Percentiles rank a stretch among this genome's conserved stretches.
Evolutionary conservation across 2,329 filamentous ascomycete genomes (phyloP).

Genomic region (Tympanopsis confertula): DNA sequence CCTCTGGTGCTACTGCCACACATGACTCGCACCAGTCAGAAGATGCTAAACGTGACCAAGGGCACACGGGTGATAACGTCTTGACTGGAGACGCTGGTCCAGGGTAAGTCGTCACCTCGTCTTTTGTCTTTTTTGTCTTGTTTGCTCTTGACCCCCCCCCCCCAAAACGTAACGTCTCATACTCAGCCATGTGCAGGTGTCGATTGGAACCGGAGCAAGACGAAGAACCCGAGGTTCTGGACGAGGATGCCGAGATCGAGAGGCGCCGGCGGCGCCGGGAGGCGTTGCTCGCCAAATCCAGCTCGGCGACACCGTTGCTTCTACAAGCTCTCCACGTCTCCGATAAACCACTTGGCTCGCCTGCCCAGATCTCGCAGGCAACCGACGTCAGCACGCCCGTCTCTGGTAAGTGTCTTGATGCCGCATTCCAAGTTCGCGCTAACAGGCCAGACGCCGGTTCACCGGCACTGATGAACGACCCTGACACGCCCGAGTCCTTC

Average conservation of each 20-base stretch:
- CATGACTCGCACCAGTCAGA: slow-evolving; percentile 35
- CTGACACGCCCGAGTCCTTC: slow-evolving; percentile 1
- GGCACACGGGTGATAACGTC: slow-evolving; percentile 35
- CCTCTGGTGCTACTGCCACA: slow-evolving; percentile 45
- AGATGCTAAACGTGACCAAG: slow-evolving; percentile 59
- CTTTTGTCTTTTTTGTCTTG: neutral
- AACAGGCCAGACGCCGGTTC: slow-evolving; percentile 10
- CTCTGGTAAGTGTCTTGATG: slow-evolving; percentile 26
- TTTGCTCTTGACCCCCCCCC: slow-evolving; percentile 3
- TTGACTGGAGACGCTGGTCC: slow-evolving; percentile 19
- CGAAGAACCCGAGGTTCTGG: slow-evolving; percentile 46
- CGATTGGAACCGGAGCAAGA: slow-evolving; percentile 26
- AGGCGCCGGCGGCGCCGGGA: slow-evolving; percentile 74
- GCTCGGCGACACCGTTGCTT: slow-evolving; percentile 60
- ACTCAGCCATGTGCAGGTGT: slow-evolving; percentile 8
- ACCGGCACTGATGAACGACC: neutral
- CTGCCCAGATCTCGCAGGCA: slow-evolving; percentile 27
- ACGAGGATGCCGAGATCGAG: slow-evolving; percentile 76
- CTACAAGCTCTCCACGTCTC: slow-evolving; percentile 62
- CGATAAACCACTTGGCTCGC: slow-evolving; percentile 40
- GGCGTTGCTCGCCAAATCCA: slow-evolving; percentile 74
- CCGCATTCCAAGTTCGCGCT: neutral
- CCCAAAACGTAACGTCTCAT: slow-evolving; percentile 1
- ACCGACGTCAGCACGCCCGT: slow-evolving; percentile 28
- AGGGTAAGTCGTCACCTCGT: slow-evolving; percentile 24